phyloP scores from a whole-genome alignment of 306 rosid species.

The Cercis canadensis region DNA sequence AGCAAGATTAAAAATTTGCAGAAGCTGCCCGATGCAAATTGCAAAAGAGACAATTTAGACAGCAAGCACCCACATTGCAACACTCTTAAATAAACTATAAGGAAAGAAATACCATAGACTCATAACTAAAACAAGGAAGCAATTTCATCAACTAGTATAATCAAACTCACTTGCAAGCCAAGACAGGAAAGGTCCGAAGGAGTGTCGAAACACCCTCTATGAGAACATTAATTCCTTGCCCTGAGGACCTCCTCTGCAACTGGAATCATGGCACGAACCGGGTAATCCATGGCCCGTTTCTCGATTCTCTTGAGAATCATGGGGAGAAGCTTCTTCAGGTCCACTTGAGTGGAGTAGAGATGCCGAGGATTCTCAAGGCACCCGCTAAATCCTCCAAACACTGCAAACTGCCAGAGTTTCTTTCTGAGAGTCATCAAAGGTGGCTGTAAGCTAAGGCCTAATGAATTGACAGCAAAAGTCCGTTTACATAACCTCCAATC shows the following conservation, averaged over 20 bases:
- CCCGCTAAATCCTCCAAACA: slow-evolving; percentile 7
- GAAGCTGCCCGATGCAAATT: slow-evolving; percentile 10
- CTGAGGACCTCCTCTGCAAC: slow-evolving; percentile 72
- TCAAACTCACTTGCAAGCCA: slow-evolving; percentile 79
- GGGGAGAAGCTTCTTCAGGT: slow-evolving; percentile 63
- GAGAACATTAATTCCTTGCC: slow-evolving; percentile 56
- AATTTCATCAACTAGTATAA: background rate
- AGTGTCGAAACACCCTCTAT: slow-evolving; percentile 76
- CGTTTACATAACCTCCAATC: too few relatives aligned
- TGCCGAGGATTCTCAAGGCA: slow-evolving; percentile 24
- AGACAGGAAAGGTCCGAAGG: slow-evolving; percentile 57
- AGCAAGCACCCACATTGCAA: background rate
- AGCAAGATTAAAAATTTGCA: slow-evolving; percentile 15
- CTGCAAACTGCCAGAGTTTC: slow-evolving; percentile 30
- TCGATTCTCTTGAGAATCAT: slow-evolving; percentile 79
- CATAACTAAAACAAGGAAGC: background rate
- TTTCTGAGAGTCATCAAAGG: slow-evolving; percentile 53
- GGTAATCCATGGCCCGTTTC: slow-evolving; percentile 60
- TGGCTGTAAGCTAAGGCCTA: too few relatives aligned
- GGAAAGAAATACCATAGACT: background rate
- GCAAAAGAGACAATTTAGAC: background rate
- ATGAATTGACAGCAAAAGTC: too few relatives aligned
- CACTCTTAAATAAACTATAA: slow-evolving; percentile 6
- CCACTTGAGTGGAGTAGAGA: slow-evolving; percentile 44
- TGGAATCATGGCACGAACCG: slow-evolving; percentile 63